Conservation (phyloP, 1,284 basidiomycete genomes). For the Cutaneotrichosporon cutaneum region DNA sequence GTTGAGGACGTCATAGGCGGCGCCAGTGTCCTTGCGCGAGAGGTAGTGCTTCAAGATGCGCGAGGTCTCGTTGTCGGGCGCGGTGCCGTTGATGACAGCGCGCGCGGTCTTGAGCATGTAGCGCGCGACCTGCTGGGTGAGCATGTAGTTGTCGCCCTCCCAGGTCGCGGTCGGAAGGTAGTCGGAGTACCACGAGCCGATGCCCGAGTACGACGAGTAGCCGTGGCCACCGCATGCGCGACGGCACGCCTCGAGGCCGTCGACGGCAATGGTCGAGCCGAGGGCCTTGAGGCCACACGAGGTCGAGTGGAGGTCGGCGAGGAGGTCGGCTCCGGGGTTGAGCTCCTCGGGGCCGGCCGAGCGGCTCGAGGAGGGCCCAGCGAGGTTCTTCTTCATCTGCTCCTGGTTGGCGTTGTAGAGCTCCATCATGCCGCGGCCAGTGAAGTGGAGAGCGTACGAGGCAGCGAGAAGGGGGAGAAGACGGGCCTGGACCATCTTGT, state of each 20-base stretch:
- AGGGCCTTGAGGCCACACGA: conserved; percentile 25
- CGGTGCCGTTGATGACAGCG: conserved; percentile 57
- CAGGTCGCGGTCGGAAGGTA: conserved; percentile 59
- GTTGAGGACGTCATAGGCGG: conserved; percentile 45
- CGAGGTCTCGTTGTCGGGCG: conserved; percentile 58
- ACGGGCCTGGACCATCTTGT: conserved; percentile 61
- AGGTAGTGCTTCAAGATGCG: conserved; percentile 48
- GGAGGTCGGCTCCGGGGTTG: conserved; percentile 24
- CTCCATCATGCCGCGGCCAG: conserved; percentile 54
- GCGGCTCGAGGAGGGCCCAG: conserved; percentile 12
- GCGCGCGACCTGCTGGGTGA: conserved; percentile 58
- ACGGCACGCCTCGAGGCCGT: conserved; percentile 57
- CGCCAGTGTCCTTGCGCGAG: conserved; percentile 53
- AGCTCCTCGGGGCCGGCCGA: conserved; percentile 26
- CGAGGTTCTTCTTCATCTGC: conserved; percentile 26
- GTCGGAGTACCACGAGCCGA: conserved; percentile 59
- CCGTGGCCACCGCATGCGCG: conserved; percentile 61
- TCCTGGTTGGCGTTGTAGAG: conserved; percentile 44
- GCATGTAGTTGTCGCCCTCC: conserved; percentile 61
- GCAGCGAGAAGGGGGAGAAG: conserved; percentile 61
- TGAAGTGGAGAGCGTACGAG: conserved; percentile 60
- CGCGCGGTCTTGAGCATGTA: conserved; percentile 58
- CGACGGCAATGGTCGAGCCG: conserved; percentile 56
- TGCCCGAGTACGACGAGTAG: conserved; percentile 59
- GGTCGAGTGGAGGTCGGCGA: conserved; percentile 25